Evolutionary conservation across 2,329 filamentous ascomycete species (phyloP), one percentile per base, ranked within the genome.

Genomic region (Chaetomium globosum): DNA sequence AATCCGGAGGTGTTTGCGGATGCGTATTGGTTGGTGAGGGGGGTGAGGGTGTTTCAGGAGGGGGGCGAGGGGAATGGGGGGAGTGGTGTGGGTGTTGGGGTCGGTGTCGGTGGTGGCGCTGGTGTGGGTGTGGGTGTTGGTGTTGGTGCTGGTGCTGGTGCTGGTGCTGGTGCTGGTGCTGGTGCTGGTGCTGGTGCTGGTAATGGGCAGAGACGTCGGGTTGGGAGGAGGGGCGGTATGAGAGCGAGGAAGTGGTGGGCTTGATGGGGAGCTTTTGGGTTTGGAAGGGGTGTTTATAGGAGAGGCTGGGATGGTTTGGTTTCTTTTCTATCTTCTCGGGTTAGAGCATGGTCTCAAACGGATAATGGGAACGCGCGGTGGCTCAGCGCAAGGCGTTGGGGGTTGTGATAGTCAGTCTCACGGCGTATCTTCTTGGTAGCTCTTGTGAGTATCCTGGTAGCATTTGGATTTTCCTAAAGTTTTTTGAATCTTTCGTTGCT

Each of bases 1-100:
- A 90, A 93, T 76, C 90, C 92, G 0, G 73, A 77, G 9, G 90
- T 83, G 13, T 96, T 95, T 75, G 74, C 78, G 23, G 83, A 93
- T 28, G 85, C 90, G 1, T 96, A 89, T 79, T 96, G 92, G 90
- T 78, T 85, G 66, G 83, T 96, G 77, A 90, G 90, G 74, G 87
- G 83, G 43, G 80, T 93, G 73, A 87, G 85, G 77, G 85, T 92
- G 16, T 93, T 84, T 74, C 78, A 82, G 52, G 39, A 19, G n/a
- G 51, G 13, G 10, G 54, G n/a, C 13, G 31, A 4, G 23, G 46
- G 10, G 4, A 30, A 31, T 52, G 21, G 8, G 9, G 53, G 54
- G 12, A 33, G 2, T 19, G 28, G 54, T 43, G 39, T 21, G 19
- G 19, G 39, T 16, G 39, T 3, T 6, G 39, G 39, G 1, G n/a